Base-by-base conservation (phyloP, 2,329 filamentous ascomycete genomes). In the Alternaria metachromatica region DNA sequence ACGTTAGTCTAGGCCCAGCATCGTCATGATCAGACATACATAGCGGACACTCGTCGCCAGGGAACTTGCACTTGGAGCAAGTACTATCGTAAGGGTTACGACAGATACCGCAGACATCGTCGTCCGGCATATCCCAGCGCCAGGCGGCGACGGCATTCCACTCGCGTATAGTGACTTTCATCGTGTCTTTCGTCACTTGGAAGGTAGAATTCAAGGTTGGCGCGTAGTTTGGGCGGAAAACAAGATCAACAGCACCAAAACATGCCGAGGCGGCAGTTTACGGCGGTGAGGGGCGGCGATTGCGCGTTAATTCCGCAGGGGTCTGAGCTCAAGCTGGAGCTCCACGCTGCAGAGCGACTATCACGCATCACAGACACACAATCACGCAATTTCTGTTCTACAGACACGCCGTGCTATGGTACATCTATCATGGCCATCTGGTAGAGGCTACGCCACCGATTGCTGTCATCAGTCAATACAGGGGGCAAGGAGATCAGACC, bases 41-140 rank as follows among this genome's bases (percentile, higher is more conserved):
- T 63, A 99, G 86, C 63, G 92, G 92, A 82, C 96, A 99, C 78
- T 97, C 94, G 75, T 99, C 96, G 62, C 96, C 96, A 13, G 96
- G 96, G 78, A 94, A 98, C 86, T 96, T 97, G 89, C 96, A 99
- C 59, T 94, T 96, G 50, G 96, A 94, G 84, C 96, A 99, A 25
- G 96, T 98, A 63, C 94, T 95, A 80, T 99, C 96, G 78, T 98
- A 99, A 76, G 97, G 92, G 66, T 97, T 94, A 78, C 97, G 95
- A 82, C 96, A 99, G 83, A 99, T 99, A 74, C 96, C 96, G 75
- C 96, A 99, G 67, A 98, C 94, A 79, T 99, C 95, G 82, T 97
- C 95, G 74, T 97, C 94, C 23, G 95, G 94, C 76, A 98, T 92
- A 79, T 98, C 93, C 96, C 96, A 99, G 69, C 93, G 90, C 96